These are phyloP conservation scores for Amphibolis antarctica DNA, from an alignment of 106 monocot species.

Conservation along the genomic window DNA sequence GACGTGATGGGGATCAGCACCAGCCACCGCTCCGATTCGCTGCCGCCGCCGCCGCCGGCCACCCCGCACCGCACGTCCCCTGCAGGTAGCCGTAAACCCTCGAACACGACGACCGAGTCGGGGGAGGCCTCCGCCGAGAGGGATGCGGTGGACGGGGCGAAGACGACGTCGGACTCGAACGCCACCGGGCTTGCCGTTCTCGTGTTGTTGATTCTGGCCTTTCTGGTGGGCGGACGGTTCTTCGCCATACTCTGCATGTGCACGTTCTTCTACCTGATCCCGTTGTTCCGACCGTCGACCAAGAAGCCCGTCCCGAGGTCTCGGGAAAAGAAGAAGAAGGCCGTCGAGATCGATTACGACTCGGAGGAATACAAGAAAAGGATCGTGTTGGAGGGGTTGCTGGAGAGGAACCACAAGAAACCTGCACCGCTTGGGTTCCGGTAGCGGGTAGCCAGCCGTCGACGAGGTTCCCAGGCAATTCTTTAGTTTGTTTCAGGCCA, in stretches of 20 bases:
- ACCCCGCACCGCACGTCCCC: no score
- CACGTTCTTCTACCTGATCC: conserved; percentile 10
- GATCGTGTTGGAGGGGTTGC: conserved; percentile 29
- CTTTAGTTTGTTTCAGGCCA: no score
- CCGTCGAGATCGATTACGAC: conserved; percentile 1
- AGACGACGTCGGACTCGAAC: not conserved
- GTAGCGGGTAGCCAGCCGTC: no score
- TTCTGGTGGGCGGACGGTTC: conserved; percentile 10
- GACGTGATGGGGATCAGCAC: no score
- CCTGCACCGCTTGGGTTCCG: not conserved
- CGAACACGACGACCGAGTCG: not conserved
- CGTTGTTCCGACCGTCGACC: not conserved
- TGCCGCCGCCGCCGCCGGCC: no score
- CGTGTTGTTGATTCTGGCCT: conserved; percentile 1
- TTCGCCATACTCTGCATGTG: conserved; percentile 17
- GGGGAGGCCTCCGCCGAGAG: not conserved
- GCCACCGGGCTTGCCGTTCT: not conserved
- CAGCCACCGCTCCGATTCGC: no score
- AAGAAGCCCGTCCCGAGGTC: no score
- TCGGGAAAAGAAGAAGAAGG: not conserved
- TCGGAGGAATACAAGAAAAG: conserved; percentile 27
- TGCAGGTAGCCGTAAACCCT: no score
- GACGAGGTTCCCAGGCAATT: no score
- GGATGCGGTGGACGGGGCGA: not conserved
- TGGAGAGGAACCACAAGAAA: conserved; percentile 20